Evolutionary conservation across 371 early-diverging fungal species (phyloP).

Genomic region (Actinomucor elegans): DNA sequence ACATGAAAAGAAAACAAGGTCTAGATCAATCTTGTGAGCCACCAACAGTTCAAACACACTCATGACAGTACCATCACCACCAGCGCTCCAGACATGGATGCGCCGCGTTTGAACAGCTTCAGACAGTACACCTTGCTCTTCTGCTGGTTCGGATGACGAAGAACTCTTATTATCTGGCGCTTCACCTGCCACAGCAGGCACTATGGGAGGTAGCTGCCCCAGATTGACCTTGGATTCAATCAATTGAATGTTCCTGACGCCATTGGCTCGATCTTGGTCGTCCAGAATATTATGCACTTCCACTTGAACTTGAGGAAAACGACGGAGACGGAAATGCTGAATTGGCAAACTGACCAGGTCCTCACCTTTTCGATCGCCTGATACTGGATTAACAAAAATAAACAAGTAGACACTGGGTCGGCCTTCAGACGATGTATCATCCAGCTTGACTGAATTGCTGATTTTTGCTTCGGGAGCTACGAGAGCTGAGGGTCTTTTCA

Average conservation of each 20-base stretch:
- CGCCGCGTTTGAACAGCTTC: conserved; percentile 33
- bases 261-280: conserved; percentile 41
- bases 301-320: conserved; percentile 58
- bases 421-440: conserved; percentile 25
- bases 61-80: conserved; percentile 68
- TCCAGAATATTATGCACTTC: conserved; percentile 61
- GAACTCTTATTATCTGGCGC: not conserved
- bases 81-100: conserved; percentile 68
- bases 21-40: conserved; percentile 48
- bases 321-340: conserved; percentile 57
- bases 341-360: conserved; percentile 50
- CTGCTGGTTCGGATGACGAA: conserved; percentile 20
- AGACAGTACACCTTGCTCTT: conserved; percentile 27
- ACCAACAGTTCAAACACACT: conserved; percentile 56
- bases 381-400: conserved; percentile 66
- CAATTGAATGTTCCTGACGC: conserved; percentile 35
- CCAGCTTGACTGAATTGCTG: conserved; percentile 9
- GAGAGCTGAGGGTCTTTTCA: too few relatives aligned
- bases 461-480: too few relatives aligned
- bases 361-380: conserved; percentile 57
- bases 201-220: conserved; percentile 19
- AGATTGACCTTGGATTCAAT: conserved; percentile 29
- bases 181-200: too few relatives aligned
- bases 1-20: conserved; percentile 60
- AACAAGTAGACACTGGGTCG: conserved; percentile 53